Conservation (phyloP, 2,329 filamentous ascomycete species). For the Diaporthe citriasiana region DNA sequence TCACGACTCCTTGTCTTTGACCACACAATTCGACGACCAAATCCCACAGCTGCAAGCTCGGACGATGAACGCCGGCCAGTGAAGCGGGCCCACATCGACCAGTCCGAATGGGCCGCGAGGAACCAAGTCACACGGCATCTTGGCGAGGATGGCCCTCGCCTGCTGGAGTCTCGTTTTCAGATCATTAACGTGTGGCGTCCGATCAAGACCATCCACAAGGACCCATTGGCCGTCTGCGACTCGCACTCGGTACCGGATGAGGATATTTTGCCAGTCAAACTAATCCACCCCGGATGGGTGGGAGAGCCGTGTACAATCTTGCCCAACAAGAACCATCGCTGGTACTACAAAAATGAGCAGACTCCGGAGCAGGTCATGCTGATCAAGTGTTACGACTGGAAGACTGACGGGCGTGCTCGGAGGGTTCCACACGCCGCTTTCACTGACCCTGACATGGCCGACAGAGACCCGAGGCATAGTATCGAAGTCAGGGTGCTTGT, state of each 20-base stretch:
- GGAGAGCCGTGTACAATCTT: constrained; percentile 60
- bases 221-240: constrained; percentile 68
- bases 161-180: constrained; percentile 53
- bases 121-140: constrained; percentile 60
- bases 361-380: constrained; percentile 65
- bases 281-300: constrained; percentile 65
- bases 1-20: constrained; percentile 17
- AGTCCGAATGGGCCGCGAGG: constrained; percentile 62
- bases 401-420: constrained; percentile 20
- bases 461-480: constrained; percentile 33
- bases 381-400: constrained; percentile 62
- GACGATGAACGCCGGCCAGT: constrained; percentile 61
- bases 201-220: constrained; percentile 64
- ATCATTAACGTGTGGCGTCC: constrained; percentile 68
- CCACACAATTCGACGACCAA: constrained; percentile 15
- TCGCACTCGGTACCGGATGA: constrained; percentile 63
- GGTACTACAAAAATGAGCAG: constrained; percentile 67
- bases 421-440: constrained; percentile 34
- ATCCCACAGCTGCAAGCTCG: constrained; percentile 55
- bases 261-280: constrained; percentile 62
- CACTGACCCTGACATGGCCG: constrained; percentile 4
- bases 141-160: constrained; percentile 59
- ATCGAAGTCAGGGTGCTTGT: constrained; percentile 34
- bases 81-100: constrained; percentile 70
- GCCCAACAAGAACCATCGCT: constrained; percentile 53